Percentiles rank a stretch among this genome's conserved stretches.
These are phyloP conservation scores for Arthrinium puccinioides DNA, from an alignment of 2,329 filamentous ascomycete species.

Conservation along the genomic window DNA sequence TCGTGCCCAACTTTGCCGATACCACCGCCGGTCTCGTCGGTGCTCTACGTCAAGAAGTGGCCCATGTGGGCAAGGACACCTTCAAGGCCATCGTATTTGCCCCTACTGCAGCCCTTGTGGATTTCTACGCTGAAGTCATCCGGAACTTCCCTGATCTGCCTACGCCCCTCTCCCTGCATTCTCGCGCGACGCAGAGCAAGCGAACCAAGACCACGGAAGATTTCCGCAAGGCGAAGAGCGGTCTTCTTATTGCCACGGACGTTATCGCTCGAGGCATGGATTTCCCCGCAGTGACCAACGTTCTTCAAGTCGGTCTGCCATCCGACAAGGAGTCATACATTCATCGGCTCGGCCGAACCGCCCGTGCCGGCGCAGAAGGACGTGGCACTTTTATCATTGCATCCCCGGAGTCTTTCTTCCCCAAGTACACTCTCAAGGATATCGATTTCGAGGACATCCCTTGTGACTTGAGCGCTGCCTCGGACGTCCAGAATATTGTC, in stretches of 20 bases:
- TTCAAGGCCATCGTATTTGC: conserved; percentile 87
- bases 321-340: conserved; percentile 57
- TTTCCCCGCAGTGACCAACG: conserved; percentile 61
- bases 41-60: conserved; percentile 41
- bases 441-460: conserved; percentile 43
- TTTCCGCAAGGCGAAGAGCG: conserved; percentile 44
- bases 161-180: conserved; percentile 38
- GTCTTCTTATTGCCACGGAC: conserved; percentile 61
- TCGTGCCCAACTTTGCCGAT: conserved; percentile 63
- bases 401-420: conserved; percentile 42
- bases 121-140: conserved; percentile 42
- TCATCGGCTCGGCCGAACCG: conserved; percentile 61
- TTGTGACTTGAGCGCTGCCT: conserved; percentile 24
- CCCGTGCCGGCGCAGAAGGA: conserved; percentile 56
- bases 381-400: conserved; percentile 55
- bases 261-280: conserved; percentile 68
- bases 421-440: conserved; percentile 41
- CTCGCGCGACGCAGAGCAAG: conserved; percentile 41
- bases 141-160: conserved; percentile 31
- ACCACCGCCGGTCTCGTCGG: conserved; percentile 53
- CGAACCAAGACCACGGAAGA: conserved; percentile 53
- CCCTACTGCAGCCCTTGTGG: conserved; percentile 48
- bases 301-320: conserved; percentile 57
- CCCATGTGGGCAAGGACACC: conserved; percentile 26
- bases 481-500: neutral